phyloP scores from a whole-genome alignment of 768 basidiomycete species.

The Amanita exitialis region DNA sequence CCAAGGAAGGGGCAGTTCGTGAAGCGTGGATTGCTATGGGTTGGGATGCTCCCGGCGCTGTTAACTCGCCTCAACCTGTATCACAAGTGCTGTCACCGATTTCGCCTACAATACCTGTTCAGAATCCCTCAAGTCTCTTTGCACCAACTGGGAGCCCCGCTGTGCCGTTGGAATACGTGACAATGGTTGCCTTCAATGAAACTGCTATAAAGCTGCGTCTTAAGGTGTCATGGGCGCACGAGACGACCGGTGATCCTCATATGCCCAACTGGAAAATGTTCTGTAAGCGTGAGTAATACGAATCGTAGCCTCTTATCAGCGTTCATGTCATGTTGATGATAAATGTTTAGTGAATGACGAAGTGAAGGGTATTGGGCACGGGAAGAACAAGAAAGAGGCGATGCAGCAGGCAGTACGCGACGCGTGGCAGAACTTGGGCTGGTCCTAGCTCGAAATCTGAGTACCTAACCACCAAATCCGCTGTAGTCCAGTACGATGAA shows the following conservation, averaged over 20 bases:
- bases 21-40: conserved; percentile 6
- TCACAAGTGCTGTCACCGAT: neutral
- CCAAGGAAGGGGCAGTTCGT: conserved; percentile 2
- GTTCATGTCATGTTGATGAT: neutral
- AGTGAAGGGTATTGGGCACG: neutral
- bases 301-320: neutral
- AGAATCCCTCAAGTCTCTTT: neutral
- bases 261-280: neutral
- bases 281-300: neutral
- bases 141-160: neutral
- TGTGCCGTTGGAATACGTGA: neutral
- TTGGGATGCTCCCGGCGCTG: neutral
- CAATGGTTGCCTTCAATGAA: conserved; percentile 1
- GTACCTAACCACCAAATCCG: too few species aligned
- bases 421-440: conserved; percentile 3
- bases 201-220: neutral
- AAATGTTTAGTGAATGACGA: neutral
- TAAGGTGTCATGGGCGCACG: neutral
- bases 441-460: neutral
- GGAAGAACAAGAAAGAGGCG: conserved; percentile 1
- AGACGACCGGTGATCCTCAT: neutral
- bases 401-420: neutral
- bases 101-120: neutral
- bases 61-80: neutral
- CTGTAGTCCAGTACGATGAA: neutral